Base-by-base conservation (phyloP, 345 rosid genomes). In the Arabidopsis suecica region DNA sequence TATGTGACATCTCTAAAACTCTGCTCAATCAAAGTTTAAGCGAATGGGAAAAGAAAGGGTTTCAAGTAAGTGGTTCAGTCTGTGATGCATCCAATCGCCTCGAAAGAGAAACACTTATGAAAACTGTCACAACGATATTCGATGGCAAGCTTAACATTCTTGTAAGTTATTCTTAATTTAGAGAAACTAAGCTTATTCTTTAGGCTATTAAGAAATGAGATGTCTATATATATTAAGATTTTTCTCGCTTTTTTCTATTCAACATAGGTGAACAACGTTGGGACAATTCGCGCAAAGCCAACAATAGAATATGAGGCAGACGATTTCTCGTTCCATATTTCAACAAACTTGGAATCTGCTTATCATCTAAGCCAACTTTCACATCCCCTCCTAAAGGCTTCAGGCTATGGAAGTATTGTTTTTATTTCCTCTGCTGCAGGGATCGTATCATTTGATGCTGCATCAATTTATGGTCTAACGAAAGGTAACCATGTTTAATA, bases 211-310 rank as follows among this genome's bases (percentile, higher is more conserved):
- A 53, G 16, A 28, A 22, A 45, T 32, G 36, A 22, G 36, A 25
- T 12, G 5, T 11, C 28, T 11, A 5, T 12, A 11, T 25, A 54
- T 11, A 5, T 9, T 48, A 48, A 0, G 23, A 7, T 48, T 7
- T 16, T 18, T 48, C 53, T 49, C 0, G 9, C 32, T 50, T 18
- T 9, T 42, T 34, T 66, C 1, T 13, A 3, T 55, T n/a, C 8
- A n/a, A 55, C 7, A 18, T 10, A 87, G 91, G 72, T 86, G 3
- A 89, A 86, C 72, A 88, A 88, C 44, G 86, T 79, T 0, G 91
- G 93, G 0, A 83, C 76, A 6, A 60, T 41, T n/a, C 71, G 68
- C n/a, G 0, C 33, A 22, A 88, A 84, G 73, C 77, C 81, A 2
- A 84, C 89, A 1, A 45, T 13, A 20, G 88, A 85, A 30, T 84